Evolutionary conservation across 306 rosid genomes (phyloP).

Genomic region (Sophora flavescens): DNA sequence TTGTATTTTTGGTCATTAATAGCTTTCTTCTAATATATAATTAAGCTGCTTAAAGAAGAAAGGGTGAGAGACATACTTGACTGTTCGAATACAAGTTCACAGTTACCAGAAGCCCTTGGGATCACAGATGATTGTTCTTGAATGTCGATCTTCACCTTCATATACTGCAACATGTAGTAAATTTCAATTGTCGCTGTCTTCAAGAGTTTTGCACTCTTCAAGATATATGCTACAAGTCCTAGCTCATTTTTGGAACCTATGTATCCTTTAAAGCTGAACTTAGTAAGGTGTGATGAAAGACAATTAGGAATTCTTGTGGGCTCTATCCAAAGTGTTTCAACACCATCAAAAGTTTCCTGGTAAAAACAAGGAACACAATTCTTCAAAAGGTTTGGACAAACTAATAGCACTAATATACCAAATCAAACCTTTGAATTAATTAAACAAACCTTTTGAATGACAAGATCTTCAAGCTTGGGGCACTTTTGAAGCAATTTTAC

Average conservation of each 20-base stretch:
- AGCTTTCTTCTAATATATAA: too few relatives aligned
- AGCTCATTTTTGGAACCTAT: not conserved
- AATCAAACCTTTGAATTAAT: not conserved
- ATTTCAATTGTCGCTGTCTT: not conserved
- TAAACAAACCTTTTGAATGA: conserved; percentile 11
- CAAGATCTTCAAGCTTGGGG: conserved; percentile 25
- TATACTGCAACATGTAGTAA: too few relatives aligned
- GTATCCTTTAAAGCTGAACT: too few relatives aligned
- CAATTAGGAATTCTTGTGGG: not conserved
- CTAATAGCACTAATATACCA: not conserved
- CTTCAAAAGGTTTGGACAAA: not conserved
- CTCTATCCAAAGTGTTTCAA: too few relatives aligned
- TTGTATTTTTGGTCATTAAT: too few relatives aligned
- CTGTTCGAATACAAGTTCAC: too few relatives aligned
- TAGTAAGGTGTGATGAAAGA: too few relatives aligned
- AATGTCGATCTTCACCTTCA: too few relatives aligned
- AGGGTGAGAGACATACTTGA: too few relatives aligned
- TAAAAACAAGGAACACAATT: not conserved
- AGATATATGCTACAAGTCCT: conserved; percentile 13
- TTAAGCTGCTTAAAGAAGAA: too few relatives aligned
- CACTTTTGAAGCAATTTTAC: not conserved
- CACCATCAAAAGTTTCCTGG: not conserved
- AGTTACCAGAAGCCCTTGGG: too few relatives aligned
- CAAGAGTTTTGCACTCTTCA: not conserved
- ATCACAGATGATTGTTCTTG: too few relatives aligned